A percentile compares a stretch with the other conserved stretches of the same genome.
These are phyloP conservation scores for Hygrophoropsis aurantiaca DNA, from an alignment of 768 basidiomycete genomes.

Conservation along the genomic window DNA sequence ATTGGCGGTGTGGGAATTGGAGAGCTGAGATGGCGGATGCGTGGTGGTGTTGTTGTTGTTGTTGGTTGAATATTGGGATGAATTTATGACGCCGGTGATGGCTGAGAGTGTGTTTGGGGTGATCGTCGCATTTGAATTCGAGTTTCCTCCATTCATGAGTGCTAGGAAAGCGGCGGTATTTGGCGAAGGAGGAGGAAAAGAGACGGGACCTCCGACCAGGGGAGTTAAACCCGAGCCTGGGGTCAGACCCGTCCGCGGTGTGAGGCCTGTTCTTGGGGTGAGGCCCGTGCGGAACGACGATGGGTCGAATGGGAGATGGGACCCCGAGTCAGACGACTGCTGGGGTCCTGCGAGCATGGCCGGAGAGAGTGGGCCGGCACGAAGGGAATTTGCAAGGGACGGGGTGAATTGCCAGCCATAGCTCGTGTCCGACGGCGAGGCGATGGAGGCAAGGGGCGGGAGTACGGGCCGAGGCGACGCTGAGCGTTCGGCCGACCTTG, in stretches of 20 bases:
- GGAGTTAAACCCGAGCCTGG: constrained; percentile 78
- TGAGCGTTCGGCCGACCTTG: constrained; percentile 26
- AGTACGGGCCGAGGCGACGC: constrained; percentile 68
- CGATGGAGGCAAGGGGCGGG: constrained; percentile 78
- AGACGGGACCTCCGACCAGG: constrained; percentile 68
- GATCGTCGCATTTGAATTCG: constrained; percentile 42
- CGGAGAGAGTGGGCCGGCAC: constrained; percentile 91
- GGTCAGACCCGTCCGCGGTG: constrained; percentile 81
- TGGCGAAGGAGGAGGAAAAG: constrained; percentile 82
- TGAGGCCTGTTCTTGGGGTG: constrained; percentile 84
- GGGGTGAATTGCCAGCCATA: constrained; percentile 64
- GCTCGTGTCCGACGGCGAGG: constrained; percentile 50
- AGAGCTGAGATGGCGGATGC: constrained; percentile 35
- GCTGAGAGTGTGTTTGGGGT: constrained; percentile 59
- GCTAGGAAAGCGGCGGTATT: constrained; percentile 91
- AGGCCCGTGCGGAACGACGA: constrained; percentile 79
- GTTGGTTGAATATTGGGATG: constrained; percentile 26
- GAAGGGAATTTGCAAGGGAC: constrained; percentile 72
- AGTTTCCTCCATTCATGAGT: constrained; percentile 70
- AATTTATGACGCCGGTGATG: constrained; percentile 75
- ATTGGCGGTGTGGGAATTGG: constrained; percentile 33
- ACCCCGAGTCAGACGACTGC: constrained; percentile 38
- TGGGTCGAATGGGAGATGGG: constrained; percentile 61
- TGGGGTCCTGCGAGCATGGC: constrained; percentile 94
- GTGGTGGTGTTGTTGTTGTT: constrained; percentile 24